A percentile compares a stretch with the other conserved stretches of the same genome.
These are phyloP conservation scores for Aristolochia californica DNA, from an alignment of 164 flowering plant species.

Conservation along the genomic window DNA sequence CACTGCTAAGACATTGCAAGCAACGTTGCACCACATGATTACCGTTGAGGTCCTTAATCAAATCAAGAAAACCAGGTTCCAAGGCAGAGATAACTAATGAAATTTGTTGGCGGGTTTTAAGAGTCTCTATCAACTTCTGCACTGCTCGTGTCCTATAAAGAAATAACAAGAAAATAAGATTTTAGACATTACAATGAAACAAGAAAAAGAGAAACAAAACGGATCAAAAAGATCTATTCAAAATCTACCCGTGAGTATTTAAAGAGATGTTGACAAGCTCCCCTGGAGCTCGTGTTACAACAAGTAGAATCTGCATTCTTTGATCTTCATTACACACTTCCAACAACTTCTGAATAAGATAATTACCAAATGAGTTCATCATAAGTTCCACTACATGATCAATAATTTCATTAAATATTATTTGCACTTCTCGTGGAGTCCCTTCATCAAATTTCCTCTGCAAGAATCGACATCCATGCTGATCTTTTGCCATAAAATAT, in stretches of 20 bases:
- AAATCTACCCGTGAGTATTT: conserved; percentile 66
- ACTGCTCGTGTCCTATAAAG: conserved; percentile 66
- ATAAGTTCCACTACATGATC: conserved; percentile 60
- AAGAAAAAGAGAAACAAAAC: neutral
- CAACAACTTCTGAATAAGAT: conserved; percentile 76
- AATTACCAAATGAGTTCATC: conserved; percentile 83
- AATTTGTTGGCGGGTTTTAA: conserved; percentile 51
- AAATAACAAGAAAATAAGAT: neutral
- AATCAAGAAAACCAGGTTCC: conserved; percentile 55
- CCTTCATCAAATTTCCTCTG: conserved; percentile 62
- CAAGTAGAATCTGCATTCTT: conserved; percentile 38
- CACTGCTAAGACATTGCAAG: conserved; percentile 46
- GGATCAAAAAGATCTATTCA: neutral
- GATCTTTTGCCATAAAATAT: conserved; percentile 61
- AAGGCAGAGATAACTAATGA: conserved; percentile 37
- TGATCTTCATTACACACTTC: conserved; percentile 73
- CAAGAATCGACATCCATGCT: conserved; percentile 63
- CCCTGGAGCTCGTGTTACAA: conserved; percentile 37
- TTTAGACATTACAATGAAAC: neutral
- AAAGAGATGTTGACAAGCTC: conserved; percentile 56
- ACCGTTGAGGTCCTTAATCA: conserved; percentile 71
- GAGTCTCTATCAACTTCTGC: conserved; percentile 69
- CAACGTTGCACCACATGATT: conserved; percentile 82
- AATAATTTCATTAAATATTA: conserved; percentile 52
- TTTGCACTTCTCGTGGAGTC: conserved; percentile 29